These are phyloP conservation scores for Albugo laibachii DNA, from an alignment of 352 stramenopile species.

Conservation along the genomic window DNA sequence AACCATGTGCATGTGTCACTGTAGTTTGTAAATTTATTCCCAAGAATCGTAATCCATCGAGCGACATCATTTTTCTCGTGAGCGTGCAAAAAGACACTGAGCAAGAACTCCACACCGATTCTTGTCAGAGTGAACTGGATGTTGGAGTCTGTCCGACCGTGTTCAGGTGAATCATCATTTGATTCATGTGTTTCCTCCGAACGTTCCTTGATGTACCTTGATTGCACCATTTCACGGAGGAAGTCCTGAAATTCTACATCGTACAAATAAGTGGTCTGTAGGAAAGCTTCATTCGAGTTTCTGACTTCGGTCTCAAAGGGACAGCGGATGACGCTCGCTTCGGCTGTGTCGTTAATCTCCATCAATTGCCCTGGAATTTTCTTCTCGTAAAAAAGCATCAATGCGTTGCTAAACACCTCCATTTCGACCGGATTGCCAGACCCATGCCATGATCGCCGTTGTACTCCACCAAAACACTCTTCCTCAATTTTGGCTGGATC, in stretches of 20 bases:
- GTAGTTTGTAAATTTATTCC: slow-evolving; percentile 45
- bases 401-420: slow-evolving; percentile 95
- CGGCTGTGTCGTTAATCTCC: slow-evolving; percentile 11
- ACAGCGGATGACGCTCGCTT: slow-evolving; percentile 19
- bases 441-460: slow-evolving; percentile 85
- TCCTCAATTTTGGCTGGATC: slow-evolving; percentile 90
- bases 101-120: slow-evolving; percentile 73
- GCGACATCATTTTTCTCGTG: slow-evolving; percentile 74
- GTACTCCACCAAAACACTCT: slow-evolving; percentile 96
- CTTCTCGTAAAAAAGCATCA: slow-evolving; percentile 99
- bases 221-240: slow-evolving; percentile 75
- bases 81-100: slow-evolving; percentile 76
- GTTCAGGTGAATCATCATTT: slow-evolving; percentile 2
- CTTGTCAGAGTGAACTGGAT: slow-evolving; percentile 50
- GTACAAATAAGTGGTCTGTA: slow-evolving; percentile 91
- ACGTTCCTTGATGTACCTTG: slow-evolving; percentile 52
- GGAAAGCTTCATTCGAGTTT: slow-evolving; percentile 86
- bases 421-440: slow-evolving; percentile 92
- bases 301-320: slow-evolving; percentile 84
- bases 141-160: slow-evolving; percentile 16
- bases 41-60: slow-evolving; percentile 59
- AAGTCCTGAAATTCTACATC: slow-evolving; percentile 93
- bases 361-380: slow-evolving; percentile 21
- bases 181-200: neutral
- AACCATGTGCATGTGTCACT: slow-evolving; percentile 51